phyloP scores from a whole-genome alignment of 2,329 filamentous ascomycete genomes.

The Aspergillus calidoustus region DNA sequence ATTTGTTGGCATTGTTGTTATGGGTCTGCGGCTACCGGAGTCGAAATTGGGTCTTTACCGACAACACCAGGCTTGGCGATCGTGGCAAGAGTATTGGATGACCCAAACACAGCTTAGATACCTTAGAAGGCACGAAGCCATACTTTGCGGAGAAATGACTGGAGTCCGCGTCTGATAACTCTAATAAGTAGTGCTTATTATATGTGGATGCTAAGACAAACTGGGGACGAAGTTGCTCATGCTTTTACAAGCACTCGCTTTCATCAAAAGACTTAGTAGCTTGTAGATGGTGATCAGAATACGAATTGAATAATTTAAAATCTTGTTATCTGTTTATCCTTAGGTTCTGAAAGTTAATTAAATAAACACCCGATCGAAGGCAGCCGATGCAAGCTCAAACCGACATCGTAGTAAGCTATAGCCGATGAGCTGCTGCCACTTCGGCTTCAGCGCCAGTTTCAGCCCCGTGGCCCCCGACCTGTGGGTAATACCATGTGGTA shows the following conservation, averaged over 20 bases:
- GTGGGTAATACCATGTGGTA: constrained; percentile 65
- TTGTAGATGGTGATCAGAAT: too few relatives aligned
- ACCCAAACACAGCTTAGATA: neutral
- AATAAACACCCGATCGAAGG: neutral
- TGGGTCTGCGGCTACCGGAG: constrained; percentile 6
- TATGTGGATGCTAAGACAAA: too few relatives aligned
- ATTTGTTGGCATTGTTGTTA: constrained; percentile 25
- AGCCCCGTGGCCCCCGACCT: constrained; percentile 41
- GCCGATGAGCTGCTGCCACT: neutral
- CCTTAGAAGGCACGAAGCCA: too few relatives aligned
- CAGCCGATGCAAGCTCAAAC: neutral
- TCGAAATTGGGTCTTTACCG: neutral
- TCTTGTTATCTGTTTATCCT: neutral
- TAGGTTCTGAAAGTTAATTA: neutral
- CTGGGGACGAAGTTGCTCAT: too few relatives aligned
- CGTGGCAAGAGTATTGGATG: too few relatives aligned
- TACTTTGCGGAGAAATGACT: too few relatives aligned
- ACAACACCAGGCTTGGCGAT: neutral
- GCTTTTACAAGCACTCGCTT: too few relatives aligned
- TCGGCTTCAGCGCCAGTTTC: neutral
- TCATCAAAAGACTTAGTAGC: too few relatives aligned
- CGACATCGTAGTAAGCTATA: neutral
- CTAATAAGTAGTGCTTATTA: too few relatives aligned
- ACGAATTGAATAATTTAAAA: too few relatives aligned
- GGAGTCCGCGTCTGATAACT: too few relatives aligned